phyloP scores from a whole-genome alignment of 208 protist genomes.

The Trypanosoma grayi region DNA sequence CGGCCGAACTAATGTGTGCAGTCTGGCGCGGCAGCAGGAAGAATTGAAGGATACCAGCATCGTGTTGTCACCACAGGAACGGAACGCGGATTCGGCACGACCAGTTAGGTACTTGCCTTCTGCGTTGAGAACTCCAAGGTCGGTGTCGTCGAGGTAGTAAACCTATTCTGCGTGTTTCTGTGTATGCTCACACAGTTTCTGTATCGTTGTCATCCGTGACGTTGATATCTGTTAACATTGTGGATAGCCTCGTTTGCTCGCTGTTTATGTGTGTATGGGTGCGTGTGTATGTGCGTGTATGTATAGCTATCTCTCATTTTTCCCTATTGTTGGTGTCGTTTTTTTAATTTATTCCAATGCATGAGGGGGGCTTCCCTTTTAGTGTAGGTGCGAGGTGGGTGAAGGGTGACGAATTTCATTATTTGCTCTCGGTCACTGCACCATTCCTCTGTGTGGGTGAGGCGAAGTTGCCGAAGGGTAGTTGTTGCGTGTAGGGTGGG shows the following conservation, averaged over 20 bases:
- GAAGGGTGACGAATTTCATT: background rate
- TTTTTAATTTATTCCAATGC: background rate
- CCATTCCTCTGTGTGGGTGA: background rate
- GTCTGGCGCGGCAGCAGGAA: background rate
- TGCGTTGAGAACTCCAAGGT: slow-evolving; percentile 8
- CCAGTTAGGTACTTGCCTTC: slow-evolving; percentile 1
- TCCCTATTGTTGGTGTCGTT: background rate
- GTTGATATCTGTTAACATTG: background rate
- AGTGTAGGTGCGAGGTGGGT: background rate
- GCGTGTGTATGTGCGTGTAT: background rate
- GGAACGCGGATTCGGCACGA: background rate
- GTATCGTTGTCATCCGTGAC: slow-evolving; percentile 7
- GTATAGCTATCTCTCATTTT: background rate
- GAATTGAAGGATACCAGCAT: background rate
- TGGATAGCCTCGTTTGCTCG: slow-evolving; percentile 1
- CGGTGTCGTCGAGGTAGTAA: slow-evolving; percentile 5
- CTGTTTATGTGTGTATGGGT: background rate
- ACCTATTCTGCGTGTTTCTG: background rate
- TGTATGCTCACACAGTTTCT: background rate
- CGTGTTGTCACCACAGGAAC: background rate
- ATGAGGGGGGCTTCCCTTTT: background rate
- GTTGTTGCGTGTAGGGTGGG: background rate
- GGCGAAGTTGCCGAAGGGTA: background rate
- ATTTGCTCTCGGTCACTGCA: too few relatives aligned
- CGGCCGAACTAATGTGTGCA: background rate